Percentiles rank a stretch among this genome's conserved stretches.
Conservation (phyloP, 2,329 filamentous ascomycete species). For the Zasmidium cellare region DNA sequence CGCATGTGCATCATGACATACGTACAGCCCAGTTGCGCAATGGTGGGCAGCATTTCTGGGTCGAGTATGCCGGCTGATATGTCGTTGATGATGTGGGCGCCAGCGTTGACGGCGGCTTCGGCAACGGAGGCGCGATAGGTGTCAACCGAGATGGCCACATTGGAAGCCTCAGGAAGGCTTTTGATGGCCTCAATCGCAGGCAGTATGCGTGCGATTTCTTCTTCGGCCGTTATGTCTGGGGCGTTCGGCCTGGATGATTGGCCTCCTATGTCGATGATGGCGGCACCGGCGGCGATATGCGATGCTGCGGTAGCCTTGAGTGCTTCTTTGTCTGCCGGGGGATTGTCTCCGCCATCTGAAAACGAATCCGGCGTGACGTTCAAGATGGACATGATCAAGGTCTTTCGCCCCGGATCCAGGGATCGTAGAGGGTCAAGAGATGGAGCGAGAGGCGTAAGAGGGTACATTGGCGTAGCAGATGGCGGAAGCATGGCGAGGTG, state of each 20-base stretch:
- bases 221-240: slow-evolving; percentile 64
- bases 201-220: slow-evolving; percentile 76
- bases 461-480: slow-evolving; percentile 35
- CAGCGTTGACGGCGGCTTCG: slow-evolving; percentile 69
- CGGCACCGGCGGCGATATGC: slow-evolving; percentile 70
- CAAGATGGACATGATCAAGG: slow-evolving; percentile 87
- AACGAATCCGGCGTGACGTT: slow-evolving; percentile 97
- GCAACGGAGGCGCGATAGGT: slow-evolving; percentile 89
- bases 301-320: slow-evolving; percentile 60
- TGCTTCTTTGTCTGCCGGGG: slow-evolving; percentile 43
- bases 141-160: slow-evolving; percentile 81
- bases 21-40: slow-evolving; percentile 74
- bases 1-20: slow-evolving; percentile 93
- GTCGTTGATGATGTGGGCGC: slow-evolving; percentile 93
- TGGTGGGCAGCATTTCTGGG: slow-evolving; percentile 75
- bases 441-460: slow-evolving; percentile 42
- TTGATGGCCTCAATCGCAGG: slow-evolving; percentile 77
- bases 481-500: slow-evolving; percentile 38
- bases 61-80: slow-evolving; percentile 82
- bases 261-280: slow-evolving; percentile 88
- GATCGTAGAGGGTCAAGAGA: slow-evolving; percentile 58
- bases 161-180: slow-evolving; percentile 59
- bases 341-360: slow-evolving; percentile 78
- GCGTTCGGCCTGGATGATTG: slow-evolving; percentile 86
- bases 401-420: slow-evolving; percentile 57